Base-by-base conservation (phyloP, 2,329 filamentous ascomycete genomes). In the Trichoderma guizhouense region DNA sequence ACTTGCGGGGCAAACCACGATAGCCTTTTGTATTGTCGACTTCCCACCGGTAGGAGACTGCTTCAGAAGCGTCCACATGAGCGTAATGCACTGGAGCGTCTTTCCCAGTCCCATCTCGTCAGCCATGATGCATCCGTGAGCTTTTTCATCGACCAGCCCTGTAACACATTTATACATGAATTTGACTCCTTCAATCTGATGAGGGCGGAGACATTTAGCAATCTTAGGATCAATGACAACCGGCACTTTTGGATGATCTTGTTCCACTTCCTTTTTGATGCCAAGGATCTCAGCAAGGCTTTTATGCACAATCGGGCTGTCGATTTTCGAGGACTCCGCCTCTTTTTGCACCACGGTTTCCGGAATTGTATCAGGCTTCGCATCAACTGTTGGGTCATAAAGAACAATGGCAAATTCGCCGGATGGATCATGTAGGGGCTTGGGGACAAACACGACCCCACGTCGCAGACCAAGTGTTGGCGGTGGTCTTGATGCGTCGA, bases 101-200 rank as follows among this genome's bases (percentile, higher is more conserved):
- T 99, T 99, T 71, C 96, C 96, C 34, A 99, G 84, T 76, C 96
- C 96, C 96, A 99, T 99, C 80, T 98, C 96, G 80, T 99, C 96
- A 68, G 96, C 96, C 96, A 99, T 99, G 80, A 99, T 99, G 82
- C 96, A 99, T 2, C 96, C 96, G 80, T 98, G 93, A 63, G 96
- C 96, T 77, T 95, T 95, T 47, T 92, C 88, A 77, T 98, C 96
- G 71, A 98, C 93, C 86, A 98, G 88, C n/a, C 96, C 96, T 1
- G 95, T 98, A 7, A 96, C 94, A 78, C 94, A 97, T 75, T 90
- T 89, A 82, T 98, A 99, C 86, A 99, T 90, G 81, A 99, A 99
- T 84, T 96, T 97, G 74, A 99, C 96, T 78, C 96, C 96, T 80
- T 98, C 96, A 47, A 99, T 92, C 82, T 99, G 96, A 91, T 99